phyloP scores from a whole-genome alignment of 495 filamentous ascomycete species.

The Penicillium canescens region DNA sequence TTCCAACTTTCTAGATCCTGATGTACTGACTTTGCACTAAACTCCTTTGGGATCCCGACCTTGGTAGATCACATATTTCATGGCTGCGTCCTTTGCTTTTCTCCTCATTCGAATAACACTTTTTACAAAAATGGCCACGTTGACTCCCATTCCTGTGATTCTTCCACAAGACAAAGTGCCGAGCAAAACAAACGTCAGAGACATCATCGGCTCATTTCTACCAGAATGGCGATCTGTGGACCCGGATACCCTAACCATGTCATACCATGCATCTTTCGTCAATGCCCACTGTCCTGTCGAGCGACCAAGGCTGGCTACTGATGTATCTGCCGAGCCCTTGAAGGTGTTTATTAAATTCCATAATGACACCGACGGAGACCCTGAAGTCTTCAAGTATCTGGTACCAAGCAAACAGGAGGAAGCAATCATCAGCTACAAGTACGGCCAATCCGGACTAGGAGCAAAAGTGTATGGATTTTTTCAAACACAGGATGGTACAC shows the following conservation, averaged over 20 bases:
- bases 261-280: constrained; percentile 21
- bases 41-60: too few species aligned
- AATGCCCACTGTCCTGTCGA: constrained; percentile 28
- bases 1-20: too few species aligned
- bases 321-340: constrained; percentile 14
- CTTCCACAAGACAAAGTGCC: constrained; percentile 21
- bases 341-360: constrained; percentile 33
- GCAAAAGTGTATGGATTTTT: constrained; percentile 31
- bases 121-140: constrained; percentile 18
- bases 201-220: constrained; percentile 25
- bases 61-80: too few species aligned
- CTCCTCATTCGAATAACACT: too few species aligned
- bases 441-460: constrained; percentile 27
- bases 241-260: constrained; percentile 18
- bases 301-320: constrained; percentile 13
- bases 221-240: constrained; percentile 29
- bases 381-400: constrained; percentile 28
- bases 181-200: constrained; percentile 18
- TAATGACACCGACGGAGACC: constrained; percentile 4
- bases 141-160: constrained; percentile 13
- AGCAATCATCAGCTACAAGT: constrained; percentile 25
- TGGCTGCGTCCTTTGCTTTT: too few species aligned
- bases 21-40: too few species aligned
- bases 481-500: constrained; percentile 26
- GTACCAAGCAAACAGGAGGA: constrained; percentile 28